phyloP scores from a whole-genome alignment of 176 grass and related monocot species.

The Hsuehochloa calcarea region DNA sequence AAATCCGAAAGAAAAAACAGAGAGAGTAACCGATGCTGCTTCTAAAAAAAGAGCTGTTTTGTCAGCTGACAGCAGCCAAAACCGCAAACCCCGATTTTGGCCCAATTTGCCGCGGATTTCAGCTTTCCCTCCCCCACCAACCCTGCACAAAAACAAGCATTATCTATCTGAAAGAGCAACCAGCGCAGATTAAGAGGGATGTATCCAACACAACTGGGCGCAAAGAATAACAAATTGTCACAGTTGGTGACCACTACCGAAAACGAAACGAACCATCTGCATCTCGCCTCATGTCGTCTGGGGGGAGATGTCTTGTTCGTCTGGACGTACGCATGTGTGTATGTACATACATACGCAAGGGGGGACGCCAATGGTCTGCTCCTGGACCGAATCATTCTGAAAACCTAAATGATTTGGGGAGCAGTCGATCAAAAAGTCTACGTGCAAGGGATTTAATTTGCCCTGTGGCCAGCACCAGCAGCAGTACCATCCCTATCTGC shows the following conservation, averaged over 20 bases:
- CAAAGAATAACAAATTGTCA: background rate
- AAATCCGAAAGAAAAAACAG: too few species aligned
- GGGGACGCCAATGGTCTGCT: background rate
- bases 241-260: slow-evolving; percentile 22
- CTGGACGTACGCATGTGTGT: background rate
- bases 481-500: background rate
- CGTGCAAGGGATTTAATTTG: slow-evolving; percentile 14
- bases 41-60: background rate
- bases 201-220: slow-evolving; percentile 10
- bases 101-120: background rate
- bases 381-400: slow-evolving; percentile 18
- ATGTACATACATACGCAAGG: background rate
- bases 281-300: background rate
- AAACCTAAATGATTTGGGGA: background rate
- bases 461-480: background rate
- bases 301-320: background rate
- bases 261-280: background rate
- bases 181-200: background rate
- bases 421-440: background rate
- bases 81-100: background rate
- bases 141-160: slow-evolving; percentile 5
- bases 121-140: background rate
- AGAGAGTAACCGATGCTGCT: background rate
- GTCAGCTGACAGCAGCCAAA: slow-evolving; percentile 11
- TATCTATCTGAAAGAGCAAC: background rate